Base-by-base conservation (phyloP, 371 early-diverging fungal genomes). In the Chytridium lagenaria region DNA sequence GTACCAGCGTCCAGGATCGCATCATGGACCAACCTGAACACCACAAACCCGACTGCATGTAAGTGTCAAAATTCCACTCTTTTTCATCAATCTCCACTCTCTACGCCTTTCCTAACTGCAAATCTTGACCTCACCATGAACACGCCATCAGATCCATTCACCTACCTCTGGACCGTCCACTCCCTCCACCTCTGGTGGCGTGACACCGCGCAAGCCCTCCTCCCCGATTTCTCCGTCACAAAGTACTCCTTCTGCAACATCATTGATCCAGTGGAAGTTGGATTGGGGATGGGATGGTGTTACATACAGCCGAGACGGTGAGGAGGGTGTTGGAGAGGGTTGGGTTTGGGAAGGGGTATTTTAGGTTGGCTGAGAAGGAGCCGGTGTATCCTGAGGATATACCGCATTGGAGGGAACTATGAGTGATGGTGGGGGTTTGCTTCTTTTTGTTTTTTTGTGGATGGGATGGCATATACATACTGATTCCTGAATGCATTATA, bases 131-230 rank as follows among this genome's bases (percentile, higher is more conserved):
- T 19, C 10, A 7, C 39, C 3, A 37, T 22, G 23, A 61, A 61
- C 12, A 57, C 37, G 50, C 31, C n/a, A 23, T 59, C 16, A 69
- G 70, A 70, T 34, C 55, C 68, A 16, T 75, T 75, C 68, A 70
- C 51, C 70, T 75, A 75, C 68, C 68, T 75, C 34, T 75, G 76
- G 76, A 71, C 68, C 16, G 76, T 75, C 39, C 71, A 67, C 34
- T 67, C 68, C 31, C 76, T 75, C 28, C 76, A 75, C 55, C 51
- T 38, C 50, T 75, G 71, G 71, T 75, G 76, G 76, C 70, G 76
- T 31, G 76, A 75, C 50, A 61, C 71, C 12, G 76, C 71, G 0
- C 50, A 67, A 38, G 76, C 71, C 59, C 39, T 75, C 50, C 16
- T 50, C 33, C 55, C 59, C 34, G 50, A 55, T 12, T 55, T 31